Conservation (phyloP, 148 eudicot species). For the Talinum fruticosum region DNA sequence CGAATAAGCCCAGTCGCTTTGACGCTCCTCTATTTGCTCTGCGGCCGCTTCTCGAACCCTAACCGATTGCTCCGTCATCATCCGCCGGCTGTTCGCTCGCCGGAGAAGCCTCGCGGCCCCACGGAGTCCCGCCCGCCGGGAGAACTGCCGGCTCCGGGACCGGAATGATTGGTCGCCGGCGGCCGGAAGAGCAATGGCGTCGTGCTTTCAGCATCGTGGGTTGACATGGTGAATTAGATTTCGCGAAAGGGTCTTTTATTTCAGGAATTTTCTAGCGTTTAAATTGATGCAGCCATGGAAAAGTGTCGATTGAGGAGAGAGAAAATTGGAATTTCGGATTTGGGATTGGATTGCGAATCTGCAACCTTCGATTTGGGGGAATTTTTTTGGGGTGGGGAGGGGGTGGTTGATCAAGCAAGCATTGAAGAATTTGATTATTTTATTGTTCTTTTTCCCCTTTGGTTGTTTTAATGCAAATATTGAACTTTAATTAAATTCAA, state of each 20-base stretch:
- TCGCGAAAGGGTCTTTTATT: neutral
- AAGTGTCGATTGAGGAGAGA: neutral
- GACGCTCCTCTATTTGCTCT: constrained; percentile 16
- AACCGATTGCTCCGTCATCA: constrained; percentile 18
- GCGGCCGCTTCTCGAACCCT: constrained; percentile 17
- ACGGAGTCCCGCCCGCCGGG: constrained; percentile 41
- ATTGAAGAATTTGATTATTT: neutral
- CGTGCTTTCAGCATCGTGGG: constrained; percentile 24
- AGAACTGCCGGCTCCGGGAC: constrained; percentile 31
- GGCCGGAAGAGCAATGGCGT: constrained; percentile 41
- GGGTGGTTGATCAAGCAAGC: neutral
- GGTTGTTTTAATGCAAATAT: too few species aligned
- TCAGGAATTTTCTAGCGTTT: neutral
- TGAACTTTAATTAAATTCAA: too few species aligned
- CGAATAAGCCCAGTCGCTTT: constrained; percentile 7
- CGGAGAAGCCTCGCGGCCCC: constrained; percentile 67
- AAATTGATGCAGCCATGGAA: neutral
- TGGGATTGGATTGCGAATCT: neutral
- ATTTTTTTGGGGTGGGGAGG: too few species aligned
- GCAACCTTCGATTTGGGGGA: neutral
- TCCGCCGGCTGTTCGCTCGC: constrained; percentile 19
- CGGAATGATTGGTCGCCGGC: constrained; percentile 24
- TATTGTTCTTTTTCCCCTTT: too few species aligned
- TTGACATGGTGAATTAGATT: constrained; percentile 16
- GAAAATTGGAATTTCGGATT: neutral